Evolutionary conservation across 1,139 yeast species (phyloP).

Genomic region (Wickerhamiella infanticola): DNA sequence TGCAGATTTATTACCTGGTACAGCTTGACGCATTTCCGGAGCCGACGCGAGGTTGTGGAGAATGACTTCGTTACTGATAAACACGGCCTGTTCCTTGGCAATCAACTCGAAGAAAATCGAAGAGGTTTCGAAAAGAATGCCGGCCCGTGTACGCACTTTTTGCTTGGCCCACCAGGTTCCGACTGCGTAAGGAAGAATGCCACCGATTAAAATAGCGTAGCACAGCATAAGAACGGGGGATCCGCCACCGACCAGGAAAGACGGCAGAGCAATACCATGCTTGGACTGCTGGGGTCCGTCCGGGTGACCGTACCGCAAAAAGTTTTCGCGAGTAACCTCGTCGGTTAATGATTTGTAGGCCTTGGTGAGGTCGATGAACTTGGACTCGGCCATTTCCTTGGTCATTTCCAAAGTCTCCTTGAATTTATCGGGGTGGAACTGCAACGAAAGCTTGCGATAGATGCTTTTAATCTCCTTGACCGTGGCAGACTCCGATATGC

Average conservation of each 20-base stretch:
- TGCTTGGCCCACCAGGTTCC: constrained; percentile 74
- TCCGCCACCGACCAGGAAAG: constrained; percentile 69
- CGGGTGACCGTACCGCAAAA: constrained; percentile 83
- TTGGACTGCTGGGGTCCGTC: constrained; percentile 91
- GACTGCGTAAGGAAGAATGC: constrained; percentile 63
- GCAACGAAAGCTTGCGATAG: constrained; percentile 73
- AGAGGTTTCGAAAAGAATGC: constrained; percentile 74
- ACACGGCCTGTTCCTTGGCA: constrained; percentile 61
- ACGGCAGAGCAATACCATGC: constrained; percentile 96
- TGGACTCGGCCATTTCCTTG: constrained; percentile 54
- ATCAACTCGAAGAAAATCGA: constrained; percentile 35
- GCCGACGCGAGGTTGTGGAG: constrained; percentile 18
- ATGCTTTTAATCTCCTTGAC: constrained; percentile 70
- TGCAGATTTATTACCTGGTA: constrained; percentile 29
- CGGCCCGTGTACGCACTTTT: constrained; percentile 66
- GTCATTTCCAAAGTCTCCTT: constrained; percentile 40
- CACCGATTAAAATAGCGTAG: constrained; percentile 62
- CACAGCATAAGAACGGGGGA: constrained; percentile 50
- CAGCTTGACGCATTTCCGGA: constrained; percentile 14
- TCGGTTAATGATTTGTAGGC: constrained; percentile 95
- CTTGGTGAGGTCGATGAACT: constrained; percentile 67
- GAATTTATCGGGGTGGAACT: constrained; percentile 88
- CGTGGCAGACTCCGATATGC: constrained; percentile 49
- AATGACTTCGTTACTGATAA: constrained; percentile 48
- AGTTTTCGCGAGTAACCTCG: constrained; percentile 69